phyloP scores from a whole-genome alignment of 2,329 filamentous ascomycete genomes.

The Talaromyces albobiverticillius region DNA sequence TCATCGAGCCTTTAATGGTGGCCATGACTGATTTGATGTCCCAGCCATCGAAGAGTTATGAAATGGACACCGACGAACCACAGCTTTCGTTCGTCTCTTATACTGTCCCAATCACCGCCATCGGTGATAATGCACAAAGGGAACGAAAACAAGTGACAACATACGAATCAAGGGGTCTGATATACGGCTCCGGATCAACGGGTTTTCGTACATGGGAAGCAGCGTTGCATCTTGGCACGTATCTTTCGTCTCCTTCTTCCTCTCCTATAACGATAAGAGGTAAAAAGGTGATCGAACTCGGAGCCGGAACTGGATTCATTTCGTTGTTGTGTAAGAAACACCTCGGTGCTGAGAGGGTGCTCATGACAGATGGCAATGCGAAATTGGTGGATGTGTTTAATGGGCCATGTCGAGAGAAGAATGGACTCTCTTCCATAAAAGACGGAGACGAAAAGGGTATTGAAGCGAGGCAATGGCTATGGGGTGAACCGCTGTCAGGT shows the following conservation, averaged over 20 bases:
- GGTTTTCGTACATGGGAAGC: conserved; percentile 70
- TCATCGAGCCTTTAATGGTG: conserved; percentile 76
- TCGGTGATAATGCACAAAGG: neutral
- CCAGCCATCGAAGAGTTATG: conserved; percentile 53
- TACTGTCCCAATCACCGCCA: conserved; percentile 38
- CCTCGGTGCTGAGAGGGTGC: conserved; percentile 52
- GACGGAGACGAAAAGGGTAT: conserved; percentile 21
- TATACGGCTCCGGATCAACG: conserved; percentile 59
- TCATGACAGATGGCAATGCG: conserved; percentile 61
- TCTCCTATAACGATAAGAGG: conserved; percentile 50
- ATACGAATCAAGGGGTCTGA: conserved; percentile 56
- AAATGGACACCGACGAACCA: conserved; percentile 60
- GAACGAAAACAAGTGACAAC: conserved; percentile 26
- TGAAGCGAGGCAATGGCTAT: conserved; percentile 40
- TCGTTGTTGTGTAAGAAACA: conserved; percentile 62
- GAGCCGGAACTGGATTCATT: conserved; percentile 65
- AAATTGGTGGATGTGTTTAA: conserved; percentile 39
- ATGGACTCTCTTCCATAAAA: conserved; percentile 18
- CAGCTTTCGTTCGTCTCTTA: conserved; percentile 75
- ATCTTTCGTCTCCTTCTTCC: conserved; percentile 53
- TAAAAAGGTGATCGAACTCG: conserved; percentile 62
- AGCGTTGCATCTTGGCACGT: conserved; percentile 61
- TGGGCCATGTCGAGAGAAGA: conserved; percentile 32
- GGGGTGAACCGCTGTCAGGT: conserved; percentile 31
- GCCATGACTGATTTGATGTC: conserved; percentile 64